These are phyloP conservation scores for Leucogyrophana mollusca DNA, from an alignment of 768 basidiomycete genomes.

Conservation along the genomic window DNA sequence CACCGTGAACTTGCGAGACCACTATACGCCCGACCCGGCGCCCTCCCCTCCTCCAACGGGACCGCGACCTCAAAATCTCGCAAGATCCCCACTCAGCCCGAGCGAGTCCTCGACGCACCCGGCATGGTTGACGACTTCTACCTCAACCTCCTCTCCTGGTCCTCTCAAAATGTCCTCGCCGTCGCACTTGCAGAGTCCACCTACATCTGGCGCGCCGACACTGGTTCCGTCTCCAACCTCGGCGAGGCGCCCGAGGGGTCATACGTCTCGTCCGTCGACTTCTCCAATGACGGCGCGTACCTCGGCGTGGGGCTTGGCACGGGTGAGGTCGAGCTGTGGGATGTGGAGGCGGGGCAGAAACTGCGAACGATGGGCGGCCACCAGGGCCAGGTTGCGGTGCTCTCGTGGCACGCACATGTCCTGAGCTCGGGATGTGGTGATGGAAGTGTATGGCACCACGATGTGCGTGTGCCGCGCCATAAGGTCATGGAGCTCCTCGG, in stretches of 20 bases:
- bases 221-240: conserved; percentile 77
- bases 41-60: conserved; percentile 63
- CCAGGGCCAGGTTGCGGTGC: conserved; percentile 74
- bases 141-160: conserved; percentile 92
- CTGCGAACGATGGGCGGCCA: conserved; percentile 92
- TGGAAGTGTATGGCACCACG: conserved; percentile 96
- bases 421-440: conserved; percentile 88
- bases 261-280: conserved; percentile 76
- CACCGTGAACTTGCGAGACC: conserved; percentile 79
- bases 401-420: conserved; percentile 88
- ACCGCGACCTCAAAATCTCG: conserved; percentile 68
- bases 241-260: conserved; percentile 74
- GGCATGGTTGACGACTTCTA: conserved; percentile 96
- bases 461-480: conserved; percentile 84
- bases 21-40: conserved; percentile 66
- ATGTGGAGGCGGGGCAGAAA: conserved; percentile 73
- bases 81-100: conserved; percentile 82
- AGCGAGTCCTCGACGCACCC: conserved; percentile 94
- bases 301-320: conserved; percentile 77
- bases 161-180: conserved; percentile 78
- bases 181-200: conserved; percentile 86
- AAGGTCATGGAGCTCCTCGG: conserved; percentile 89
- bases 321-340: conserved; percentile 95
- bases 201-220: conserved; percentile 94
- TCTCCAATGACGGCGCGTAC: conserved; percentile 78